Evolutionary conservation across 1,139 yeast species (phyloP).

Genomic region (Taphrina sp.): DNA sequence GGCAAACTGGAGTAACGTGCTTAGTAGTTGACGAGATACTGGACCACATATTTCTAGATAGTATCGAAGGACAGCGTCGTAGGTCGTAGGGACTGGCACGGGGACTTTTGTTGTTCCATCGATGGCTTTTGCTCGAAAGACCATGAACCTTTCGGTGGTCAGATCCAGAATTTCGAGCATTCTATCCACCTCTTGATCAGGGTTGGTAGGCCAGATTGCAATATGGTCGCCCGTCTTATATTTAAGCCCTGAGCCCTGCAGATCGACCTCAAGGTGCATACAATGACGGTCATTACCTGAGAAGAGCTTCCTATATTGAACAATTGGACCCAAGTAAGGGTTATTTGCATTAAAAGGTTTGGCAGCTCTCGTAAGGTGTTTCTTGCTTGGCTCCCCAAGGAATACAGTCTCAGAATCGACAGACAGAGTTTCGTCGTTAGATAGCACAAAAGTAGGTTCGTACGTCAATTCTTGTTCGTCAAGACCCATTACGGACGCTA

Average conservation of each 20-base stretch:
- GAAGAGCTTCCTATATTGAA: conserved; percentile 67
- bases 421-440: conserved; percentile 42
- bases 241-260: conserved; percentile 68
- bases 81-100: conserved; percentile 88
- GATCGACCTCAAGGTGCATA: conserved; percentile 85
- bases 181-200: conserved; percentile 66
- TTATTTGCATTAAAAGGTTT: conserved; percentile 84
- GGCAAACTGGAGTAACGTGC: conserved; percentile 78
- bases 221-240: conserved; percentile 95
- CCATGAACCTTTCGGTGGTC: conserved; percentile 53
- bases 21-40: conserved; percentile 81
- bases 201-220: conserved; percentile 91
- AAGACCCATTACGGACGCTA: conserved; percentile 53
- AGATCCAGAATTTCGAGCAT: conserved; percentile 67
- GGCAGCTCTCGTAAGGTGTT: conserved; percentile 55
- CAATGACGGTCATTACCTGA: conserved; percentile 67
- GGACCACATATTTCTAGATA: conserved; percentile 91
- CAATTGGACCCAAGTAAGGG: conserved; percentile 77
- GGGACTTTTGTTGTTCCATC: conserved; percentile 77
- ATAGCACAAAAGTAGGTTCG: conserved; percentile 66
- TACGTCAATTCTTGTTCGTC: conserved; percentile 63
- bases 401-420: conserved; percentile 52
- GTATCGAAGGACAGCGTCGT: conserved; percentile 80
- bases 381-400: conserved; percentile 78
- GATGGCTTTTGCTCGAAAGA: conserved; percentile 64